Percentiles rank a stretch among this genome's conserved stretches.
These are phyloP conservation scores for Apiotrichum gracile DNA, from an alignment of 1,284 basidiomycete genomes.

Conservation along the genomic window DNA sequence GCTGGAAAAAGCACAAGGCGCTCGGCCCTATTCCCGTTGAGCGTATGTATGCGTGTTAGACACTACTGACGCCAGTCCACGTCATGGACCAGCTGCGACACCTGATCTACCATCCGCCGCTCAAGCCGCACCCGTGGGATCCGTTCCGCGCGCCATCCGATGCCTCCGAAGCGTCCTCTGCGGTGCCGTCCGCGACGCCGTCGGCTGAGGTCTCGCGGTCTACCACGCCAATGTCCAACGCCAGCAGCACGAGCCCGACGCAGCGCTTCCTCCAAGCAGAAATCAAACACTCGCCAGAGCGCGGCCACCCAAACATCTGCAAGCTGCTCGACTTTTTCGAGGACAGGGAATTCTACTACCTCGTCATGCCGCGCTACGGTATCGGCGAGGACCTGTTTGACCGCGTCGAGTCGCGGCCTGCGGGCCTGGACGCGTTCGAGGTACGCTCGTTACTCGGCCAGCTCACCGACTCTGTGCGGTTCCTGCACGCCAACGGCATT, in stretches of 20 bases:
- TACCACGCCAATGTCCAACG: constrained; percentile 9
- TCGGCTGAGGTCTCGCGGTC: constrained; percentile 4
- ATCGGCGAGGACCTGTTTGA: constrained; percentile 79
- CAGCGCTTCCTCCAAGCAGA: constrained; percentile 36
- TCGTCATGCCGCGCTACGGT: constrained; percentile 53
- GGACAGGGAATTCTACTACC: constrained; percentile 93
- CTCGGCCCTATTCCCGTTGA: constrained; percentile 97
- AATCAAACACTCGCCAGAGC: constrained; percentile 31
- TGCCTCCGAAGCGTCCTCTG: neutral
- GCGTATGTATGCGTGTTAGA: constrained; percentile 48
- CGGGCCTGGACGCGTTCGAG: constrained; percentile 70
- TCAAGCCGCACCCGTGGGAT: constrained; percentile 67
- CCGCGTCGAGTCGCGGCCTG: constrained; percentile 81
- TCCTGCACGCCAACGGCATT: constrained; percentile 85
- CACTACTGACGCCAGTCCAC: constrained; percentile 54
- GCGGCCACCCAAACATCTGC: constrained; percentile 57
- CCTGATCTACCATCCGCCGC: constrained; percentile 68
- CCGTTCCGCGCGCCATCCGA: constrained; percentile 43
- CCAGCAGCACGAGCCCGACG: constrained; percentile 20
- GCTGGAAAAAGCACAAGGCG: constrained; percentile 95
- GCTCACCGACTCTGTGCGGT: constrained; percentile 84
- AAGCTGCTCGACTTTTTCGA: constrained; percentile 95
- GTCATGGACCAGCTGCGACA: constrained; percentile 79
- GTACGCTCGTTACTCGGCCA: constrained; percentile 86
- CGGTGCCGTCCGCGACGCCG: neutral